phyloP scores from a whole-genome alignment of 1,284 basidiomycete species.

The Ustilago crameri region DNA sequence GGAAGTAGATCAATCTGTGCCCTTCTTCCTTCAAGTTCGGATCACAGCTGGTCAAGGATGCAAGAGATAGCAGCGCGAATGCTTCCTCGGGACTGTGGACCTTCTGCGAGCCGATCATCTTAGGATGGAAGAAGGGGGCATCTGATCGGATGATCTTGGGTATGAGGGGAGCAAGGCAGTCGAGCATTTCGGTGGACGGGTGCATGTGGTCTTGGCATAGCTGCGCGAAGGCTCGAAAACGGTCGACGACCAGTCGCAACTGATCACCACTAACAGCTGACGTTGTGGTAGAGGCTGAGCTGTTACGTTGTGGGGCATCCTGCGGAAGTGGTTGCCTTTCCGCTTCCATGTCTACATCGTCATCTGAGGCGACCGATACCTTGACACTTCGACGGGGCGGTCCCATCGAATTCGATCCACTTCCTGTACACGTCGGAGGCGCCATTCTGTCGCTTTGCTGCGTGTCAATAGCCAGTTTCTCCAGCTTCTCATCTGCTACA shows the following conservation, averaged over 20 bases:
- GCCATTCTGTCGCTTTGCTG: neutral
- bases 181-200: conserved; percentile 27
- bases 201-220: conserved; percentile 35
- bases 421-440: neutral
- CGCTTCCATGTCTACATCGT: conserved; percentile 14
- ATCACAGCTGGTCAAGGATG: conserved; percentile 20
- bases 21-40: conserved; percentile 24
- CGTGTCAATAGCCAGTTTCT: neutral
- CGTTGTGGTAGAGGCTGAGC: conserved; percentile 13
- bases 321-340: conserved; percentile 11
- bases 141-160: conserved; percentile 18
- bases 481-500: neutral
- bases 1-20: conserved; percentile 22
- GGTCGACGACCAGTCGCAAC: conserved; percentile 28
- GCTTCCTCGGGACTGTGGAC: conserved; percentile 33
- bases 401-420: conserved; percentile 1
- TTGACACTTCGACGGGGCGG: neutral
- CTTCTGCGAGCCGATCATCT: conserved; percentile 32
- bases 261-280: conserved; percentile 33
- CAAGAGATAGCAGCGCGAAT: conserved; percentile 24
- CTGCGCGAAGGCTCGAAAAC: conserved; percentile 33
- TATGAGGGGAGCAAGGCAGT: conserved; percentile 14
- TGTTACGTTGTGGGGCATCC: conserved; percentile 16
- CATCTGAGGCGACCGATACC: neutral
- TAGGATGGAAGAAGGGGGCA: conserved; percentile 31